These are phyloP conservation scores for Hypholoma sublateritium DNA, from an alignment of 768 basidiomycete genomes.

Conservation along the genomic window DNA sequence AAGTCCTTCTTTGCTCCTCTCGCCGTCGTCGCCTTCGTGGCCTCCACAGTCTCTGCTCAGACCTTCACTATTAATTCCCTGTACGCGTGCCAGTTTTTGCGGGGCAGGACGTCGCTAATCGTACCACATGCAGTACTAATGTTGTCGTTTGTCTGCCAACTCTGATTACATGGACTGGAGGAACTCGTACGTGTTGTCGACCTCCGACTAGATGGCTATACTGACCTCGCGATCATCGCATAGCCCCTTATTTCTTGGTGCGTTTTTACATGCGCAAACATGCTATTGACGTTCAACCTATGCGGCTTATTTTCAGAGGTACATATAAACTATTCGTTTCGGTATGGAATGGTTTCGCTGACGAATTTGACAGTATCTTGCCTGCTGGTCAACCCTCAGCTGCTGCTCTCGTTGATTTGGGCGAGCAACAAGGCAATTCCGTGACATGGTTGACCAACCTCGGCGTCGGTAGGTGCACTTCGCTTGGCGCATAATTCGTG, in stretches of 20 bases:
- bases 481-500: not conserved
- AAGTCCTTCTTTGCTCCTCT: slow-evolving; percentile 21
- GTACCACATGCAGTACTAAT: slow-evolving; percentile 13
- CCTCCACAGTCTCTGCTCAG: slow-evolving; percentile 22
- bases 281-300: no score
- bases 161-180: slow-evolving; percentile 25
- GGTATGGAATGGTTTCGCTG: not conserved
- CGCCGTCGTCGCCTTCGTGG: slow-evolving; percentile 15
- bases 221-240: not conserved
- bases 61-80: slow-evolving; percentile 23
- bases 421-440: slow-evolving; percentile 14
- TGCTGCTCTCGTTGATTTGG: slow-evolving; percentile 22
- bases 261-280: slow-evolving; percentile 9
- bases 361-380: slow-evolving; percentile 16
- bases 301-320: not conserved
- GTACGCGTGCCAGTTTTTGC: slow-evolving; percentile 12
- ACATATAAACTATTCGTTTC: not conserved
- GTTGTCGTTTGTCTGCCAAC: slow-evolving; percentile 26
- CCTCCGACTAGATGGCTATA: not conserved
- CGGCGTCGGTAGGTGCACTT: slow-evolving; percentile 15
- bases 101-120: not conserved
- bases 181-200: slow-evolving; percentile 17
- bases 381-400: slow-evolving; percentile 24
- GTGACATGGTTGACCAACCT: slow-evolving; percentile 29
- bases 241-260: slow-evolving; percentile 29